phyloP scores from a whole-genome alignment of 2,329 filamentous ascomycete species.

The Fusarium praegraminearum region DNA sequence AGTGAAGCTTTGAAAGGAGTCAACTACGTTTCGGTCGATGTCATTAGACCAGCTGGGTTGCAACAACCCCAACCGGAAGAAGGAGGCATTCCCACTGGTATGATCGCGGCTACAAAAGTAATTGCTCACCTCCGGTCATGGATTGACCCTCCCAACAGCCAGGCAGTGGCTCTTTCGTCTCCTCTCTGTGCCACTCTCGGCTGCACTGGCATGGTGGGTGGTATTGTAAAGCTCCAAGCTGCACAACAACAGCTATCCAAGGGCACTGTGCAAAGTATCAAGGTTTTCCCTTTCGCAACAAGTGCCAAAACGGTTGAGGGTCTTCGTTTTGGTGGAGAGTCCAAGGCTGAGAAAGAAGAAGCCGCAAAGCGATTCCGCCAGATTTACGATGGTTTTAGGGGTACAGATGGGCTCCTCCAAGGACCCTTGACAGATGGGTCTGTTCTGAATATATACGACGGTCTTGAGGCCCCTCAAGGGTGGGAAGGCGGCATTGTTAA shows the following conservation, averaged over 20 bases:
- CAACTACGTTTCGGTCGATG: constrained; percentile 82
- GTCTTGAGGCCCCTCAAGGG: constrained; percentile 64
- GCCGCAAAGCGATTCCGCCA: constrained; percentile 77
- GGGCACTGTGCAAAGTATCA: constrained; percentile 73
- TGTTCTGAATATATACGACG: constrained; percentile 72
- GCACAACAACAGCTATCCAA: constrained; percentile 79
- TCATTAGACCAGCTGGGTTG: constrained; percentile 85
- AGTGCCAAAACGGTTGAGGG: constrained; percentile 70
- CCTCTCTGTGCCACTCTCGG: constrained; percentile 80
- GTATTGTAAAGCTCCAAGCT: constrained; percentile 87
- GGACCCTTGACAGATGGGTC: constrained; percentile 93
- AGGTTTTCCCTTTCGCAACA: constrained; percentile 82
- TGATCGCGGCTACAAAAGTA: constrained; percentile 65
- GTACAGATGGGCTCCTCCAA: constrained; percentile 73
- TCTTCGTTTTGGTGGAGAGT: constrained; percentile 88
- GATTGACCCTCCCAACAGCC: constrained; percentile 87
- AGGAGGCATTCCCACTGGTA: constrained; percentile 68
- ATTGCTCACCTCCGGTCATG: constrained; percentile 82
- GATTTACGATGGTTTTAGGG: constrained; percentile 72
- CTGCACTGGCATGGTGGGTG: constrained; percentile 80
- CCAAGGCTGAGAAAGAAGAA: constrained; percentile 84
- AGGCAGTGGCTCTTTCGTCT: constrained; percentile 83
- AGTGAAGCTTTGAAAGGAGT: constrained; percentile 80
- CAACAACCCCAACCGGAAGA: constrained; percentile 77
- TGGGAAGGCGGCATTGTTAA: constrained; percentile 89